phyloP scores from a whole-genome alignment of 495 filamentous ascomycete genomes.

The Penicillium manginii region DNA sequence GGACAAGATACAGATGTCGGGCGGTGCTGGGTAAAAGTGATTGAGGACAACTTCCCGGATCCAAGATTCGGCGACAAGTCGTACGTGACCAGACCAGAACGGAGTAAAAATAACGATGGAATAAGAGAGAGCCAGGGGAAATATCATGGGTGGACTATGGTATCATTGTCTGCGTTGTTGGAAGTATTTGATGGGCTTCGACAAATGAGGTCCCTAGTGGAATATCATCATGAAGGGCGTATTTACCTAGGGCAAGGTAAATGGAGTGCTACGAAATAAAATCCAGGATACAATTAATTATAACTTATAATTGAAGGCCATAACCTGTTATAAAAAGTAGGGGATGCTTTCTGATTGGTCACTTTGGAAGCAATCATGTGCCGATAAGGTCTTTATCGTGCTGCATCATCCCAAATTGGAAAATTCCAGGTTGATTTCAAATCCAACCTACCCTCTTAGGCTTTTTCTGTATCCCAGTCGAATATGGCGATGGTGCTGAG shows the following conservation, averaged over 20 bases:
- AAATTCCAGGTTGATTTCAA: background rate
- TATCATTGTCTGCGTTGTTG: slow-evolving; percentile 32
- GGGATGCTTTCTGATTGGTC: slow-evolving; percentile 2
- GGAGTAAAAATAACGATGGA: background rate
- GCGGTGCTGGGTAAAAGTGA: slow-evolving; percentile 31
- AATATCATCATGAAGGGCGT: slow-evolving; percentile 30
- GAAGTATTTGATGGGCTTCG: slow-evolving; percentile 37
- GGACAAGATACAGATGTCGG: slow-evolving; percentile 15
- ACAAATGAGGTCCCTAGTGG: slow-evolving; percentile 26
- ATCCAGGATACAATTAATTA: background rate
- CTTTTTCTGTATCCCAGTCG: background rate
- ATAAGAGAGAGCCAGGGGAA: slow-evolving; percentile 12
- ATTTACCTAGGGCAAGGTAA: slow-evolving; percentile 31
- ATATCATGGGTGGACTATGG: slow-evolving; percentile 34
- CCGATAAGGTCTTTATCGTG: slow-evolving; percentile 15
- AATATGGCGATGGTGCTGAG: background rate
- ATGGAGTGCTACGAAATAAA: slow-evolving; percentile 21
- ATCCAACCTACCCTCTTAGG: background rate
- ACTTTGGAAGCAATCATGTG: slow-evolving; percentile 34
- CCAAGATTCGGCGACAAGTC: slow-evolving; percentile 18
- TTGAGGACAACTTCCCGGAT: slow-evolving; percentile 42
- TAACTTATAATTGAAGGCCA: background rate
- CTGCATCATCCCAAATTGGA: background rate
- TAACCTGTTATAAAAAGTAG: background rate
- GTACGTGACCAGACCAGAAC: background rate